Base-by-base conservation (phyloP, 2,329 filamentous ascomycete species). In the Nemania serpens region DNA sequence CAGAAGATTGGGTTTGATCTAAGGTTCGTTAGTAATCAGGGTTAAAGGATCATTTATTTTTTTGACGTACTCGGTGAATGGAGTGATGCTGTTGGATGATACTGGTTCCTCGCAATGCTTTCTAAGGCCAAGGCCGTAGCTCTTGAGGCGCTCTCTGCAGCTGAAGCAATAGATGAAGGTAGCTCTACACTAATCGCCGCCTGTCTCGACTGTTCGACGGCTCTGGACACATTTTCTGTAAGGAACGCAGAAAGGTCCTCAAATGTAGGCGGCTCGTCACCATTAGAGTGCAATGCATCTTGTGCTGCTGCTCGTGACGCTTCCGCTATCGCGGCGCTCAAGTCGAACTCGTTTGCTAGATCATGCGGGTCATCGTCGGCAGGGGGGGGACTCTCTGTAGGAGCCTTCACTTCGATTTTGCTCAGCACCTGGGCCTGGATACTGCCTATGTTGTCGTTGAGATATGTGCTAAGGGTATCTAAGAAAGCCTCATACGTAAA, bases 401-500 rank as follows among this genome's bases (percentile, higher is more conserved):
- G 22, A 6, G 55, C 36, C 13, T 67, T 69, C 2, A 56, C 62
- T 33, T 73, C 70, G 5, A 68, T 61, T 47, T 62, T 66, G 20
- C 64, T 64, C 17, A 67, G 66, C 18, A 70, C 71, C 50, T 71
- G 64, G 18, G 61, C 63, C 41, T 71, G 70, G 51, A 75, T 74
- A 9, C 41, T 66, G 33, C 70, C 66, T 37, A 74, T 74, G 37
- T 73, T 69, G 11, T 74, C 71, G 52, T 74, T 73, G 42, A 75
- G 66, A 49, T 70, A 74, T 0, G 68, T 71, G 61, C 71, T 75
- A 2, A 75, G 61, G 34, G 51, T 69, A 37, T 75, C 72, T 5
- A 75, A 67, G 52, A 73, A 75, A 9, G 72, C 69, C 53, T 74
- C 73, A 34, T 73, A 75, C 4, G 70, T 73, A 59, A 73, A 74